These are phyloP conservation scores for Zymoseptoria crescenta DNA, from an alignment of 2,329 filamentous ascomycete genomes.

Conservation along the genomic window DNA sequence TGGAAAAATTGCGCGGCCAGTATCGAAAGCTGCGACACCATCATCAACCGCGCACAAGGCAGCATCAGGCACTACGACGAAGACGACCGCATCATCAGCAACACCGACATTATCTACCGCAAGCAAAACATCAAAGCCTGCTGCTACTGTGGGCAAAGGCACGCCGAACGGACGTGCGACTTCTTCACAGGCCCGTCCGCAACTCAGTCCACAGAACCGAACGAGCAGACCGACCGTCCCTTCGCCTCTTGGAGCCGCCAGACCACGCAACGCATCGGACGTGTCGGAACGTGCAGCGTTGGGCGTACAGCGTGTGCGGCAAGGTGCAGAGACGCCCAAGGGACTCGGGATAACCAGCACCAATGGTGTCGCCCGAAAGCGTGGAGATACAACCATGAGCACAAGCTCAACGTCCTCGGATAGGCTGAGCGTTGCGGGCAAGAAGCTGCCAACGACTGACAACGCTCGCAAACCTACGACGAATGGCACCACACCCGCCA, in stretches of 20 bases:
- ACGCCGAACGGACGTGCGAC: slow-evolving; percentile 22
- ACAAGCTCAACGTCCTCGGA: slow-evolving; percentile 12
- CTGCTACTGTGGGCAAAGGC: slow-evolving; percentile 15
- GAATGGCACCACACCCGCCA: slow-evolving; percentile 30
- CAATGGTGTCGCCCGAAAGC: slow-evolving; percentile 25
- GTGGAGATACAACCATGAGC: slow-evolving; percentile 27
- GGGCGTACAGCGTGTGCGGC: slow-evolving; percentile 20
- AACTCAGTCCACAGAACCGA: slow-evolving; percentile 32
- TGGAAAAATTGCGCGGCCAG: slow-evolving; percentile 20
- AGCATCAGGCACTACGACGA: slow-evolving; percentile 3
- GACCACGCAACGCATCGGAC: slow-evolving; percentile 54
- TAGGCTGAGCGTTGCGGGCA: slow-evolving; percentile 12
- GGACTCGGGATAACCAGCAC: slow-evolving; percentile 36
- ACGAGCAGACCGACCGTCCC: slow-evolving; percentile 53
- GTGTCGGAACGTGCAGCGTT: slow-evolving; percentile 28
- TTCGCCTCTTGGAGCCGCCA: slow-evolving; percentile 54
- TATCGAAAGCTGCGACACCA: slow-evolving; percentile 2
- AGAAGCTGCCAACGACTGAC: slow-evolving; percentile 11
- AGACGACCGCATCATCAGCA: slow-evolving; percentile 15
- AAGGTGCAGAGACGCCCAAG: slow-evolving; percentile 35
- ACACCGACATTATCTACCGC: slow-evolving; percentile 13
- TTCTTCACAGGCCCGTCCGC: slow-evolving; percentile 26
- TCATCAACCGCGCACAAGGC: slow-evolving; percentile 4
- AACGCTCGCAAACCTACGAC: slow-evolving; percentile 20
- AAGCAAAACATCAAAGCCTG: slow-evolving; percentile 13